A percentile compares a stretch with the other conserved stretches of the same genome.
phyloP scores from a whole-genome alignment of 805 yeast species.

The Lachancea nothofagi region DNA sequence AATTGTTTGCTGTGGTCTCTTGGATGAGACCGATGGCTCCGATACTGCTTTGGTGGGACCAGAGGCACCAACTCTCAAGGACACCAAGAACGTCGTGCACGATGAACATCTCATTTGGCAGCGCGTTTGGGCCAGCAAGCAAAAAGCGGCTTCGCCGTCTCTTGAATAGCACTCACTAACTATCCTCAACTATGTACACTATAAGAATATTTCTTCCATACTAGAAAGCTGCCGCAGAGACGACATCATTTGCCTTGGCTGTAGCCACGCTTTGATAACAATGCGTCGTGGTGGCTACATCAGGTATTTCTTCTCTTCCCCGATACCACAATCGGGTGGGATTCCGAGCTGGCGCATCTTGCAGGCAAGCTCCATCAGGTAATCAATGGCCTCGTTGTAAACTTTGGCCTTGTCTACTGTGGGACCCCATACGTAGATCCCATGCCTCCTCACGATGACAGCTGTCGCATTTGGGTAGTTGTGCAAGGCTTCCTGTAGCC shows the following conservation, averaged over 20 bases:
- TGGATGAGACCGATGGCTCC: constrained; percentile 20
- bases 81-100: constrained; percentile 22
- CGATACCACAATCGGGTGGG: constrained; percentile 39
- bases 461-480: constrained; percentile 77
- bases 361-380: constrained; percentile 75
- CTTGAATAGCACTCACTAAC: background rate
- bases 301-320: constrained; percentile 30
- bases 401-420: constrained; percentile 89
- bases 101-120: constrained; percentile 30
- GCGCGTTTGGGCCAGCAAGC: constrained; percentile 17
- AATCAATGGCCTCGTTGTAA: constrained; percentile 89
- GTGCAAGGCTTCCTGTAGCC: constrained; percentile 57
- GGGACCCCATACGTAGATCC: constrained; percentile 96
- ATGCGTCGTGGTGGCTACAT: constrained; percentile 14
- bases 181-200: constrained; percentile 5
- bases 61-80: constrained; percentile 14
- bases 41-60: constrained; percentile 12
- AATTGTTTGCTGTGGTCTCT: constrained; percentile 29
- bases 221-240: no score
- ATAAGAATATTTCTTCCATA: background rate
- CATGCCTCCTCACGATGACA: constrained; percentile 86
- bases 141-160: constrained; percentile 4
- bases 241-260: no score
- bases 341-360: constrained; percentile 73
- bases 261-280: no score